Evolutionary conservation across 73 alveolate genomes (phyloP), one percentile per base, ranked within the genome.

Genomic region (Tetrahymena malaccensis): DNA sequence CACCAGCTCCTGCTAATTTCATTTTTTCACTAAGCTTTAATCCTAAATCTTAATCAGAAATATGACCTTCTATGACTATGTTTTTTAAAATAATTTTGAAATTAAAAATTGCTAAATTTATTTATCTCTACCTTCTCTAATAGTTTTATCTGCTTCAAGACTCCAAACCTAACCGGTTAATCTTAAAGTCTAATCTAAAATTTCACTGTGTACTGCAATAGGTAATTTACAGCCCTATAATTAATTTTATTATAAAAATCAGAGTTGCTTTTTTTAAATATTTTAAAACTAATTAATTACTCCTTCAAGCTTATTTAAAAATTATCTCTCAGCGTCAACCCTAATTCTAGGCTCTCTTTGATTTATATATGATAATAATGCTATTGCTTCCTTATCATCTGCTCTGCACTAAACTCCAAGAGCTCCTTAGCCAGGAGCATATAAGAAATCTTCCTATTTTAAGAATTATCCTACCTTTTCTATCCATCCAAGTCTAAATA

Each of bases 341-440:
- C 98, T 96, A 19, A 84, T 38, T 84, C 97, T 19, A 9, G 98
- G 93, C 43, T 97, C 97, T 21, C 21, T 33, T 43, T 96, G 94
- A 35, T 97, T 96, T 43, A 97, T 84, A 43, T 22, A 50, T 35
- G 85, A 25, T 12, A 97, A 94, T 15, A 58, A 25, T 34, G 93
- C 94, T 10, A 85, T 38, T 0, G 97, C 37, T 50, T 85, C 96
- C 9, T 37, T 16, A 93, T 97, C 99, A 95, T 97, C 97, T 12
- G 31, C 56, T 58, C 98, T 93, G 70, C 98, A 97, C 84, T 97
- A 89, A 21, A 97, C 95, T 17, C 97, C 99, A n/a, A 97, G 94
- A 5, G 99, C 97, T 12, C 98, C 99, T 85, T 97, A 96, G 16
- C 96, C 97, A 16, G 99, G 99, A 37, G 99, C 98, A 94, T 97